Percentiles rank a stretch among this genome's conserved stretches.
phyloP scores from a whole-genome alignment of 2,329 filamentous ascomycete genomes.

The Neopestalotiopsis rosae region DNA sequence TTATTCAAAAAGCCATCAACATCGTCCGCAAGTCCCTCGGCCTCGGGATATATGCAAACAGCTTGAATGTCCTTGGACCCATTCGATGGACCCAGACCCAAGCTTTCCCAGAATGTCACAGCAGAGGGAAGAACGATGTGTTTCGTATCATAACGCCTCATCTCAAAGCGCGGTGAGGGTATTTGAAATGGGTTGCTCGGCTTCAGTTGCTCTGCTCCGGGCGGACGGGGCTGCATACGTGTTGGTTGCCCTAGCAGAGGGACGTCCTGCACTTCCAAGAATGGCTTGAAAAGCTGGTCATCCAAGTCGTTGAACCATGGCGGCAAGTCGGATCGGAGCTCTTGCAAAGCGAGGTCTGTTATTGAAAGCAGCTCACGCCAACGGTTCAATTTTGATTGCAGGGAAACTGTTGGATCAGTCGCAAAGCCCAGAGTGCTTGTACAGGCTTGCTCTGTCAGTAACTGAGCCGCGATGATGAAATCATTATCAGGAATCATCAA shows the following conservation, averaged over 20 bases:
- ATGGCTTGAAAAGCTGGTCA: conserved; percentile 51
- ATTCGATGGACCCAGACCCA: conserved; percentile 74
- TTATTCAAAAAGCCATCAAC: conserved; percentile 70
- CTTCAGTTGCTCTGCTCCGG: conserved; percentile 53
- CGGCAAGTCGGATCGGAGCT: conserved; percentile 51
- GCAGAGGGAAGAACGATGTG: conserved; percentile 78
- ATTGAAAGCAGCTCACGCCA: conserved; percentile 48
- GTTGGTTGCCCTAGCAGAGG: conserved; percentile 57
- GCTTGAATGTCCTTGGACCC: conserved; percentile 74
- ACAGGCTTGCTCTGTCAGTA: conserved; percentile 73
- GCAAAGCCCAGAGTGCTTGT: conserved; percentile 50
- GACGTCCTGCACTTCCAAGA: conserved; percentile 63
- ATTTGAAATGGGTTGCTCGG: conserved; percentile 65
- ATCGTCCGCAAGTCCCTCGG: conserved; percentile 65
- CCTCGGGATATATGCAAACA: conserved; percentile 73
- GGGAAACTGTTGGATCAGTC: conserved; percentile 27
- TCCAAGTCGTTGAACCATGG: conserved; percentile 47
- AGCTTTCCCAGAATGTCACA: conserved; percentile 80
- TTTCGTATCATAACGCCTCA: conserved; percentile 71
- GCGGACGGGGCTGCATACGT: conserved; percentile 55
- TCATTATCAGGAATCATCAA: conserved; percentile 60
- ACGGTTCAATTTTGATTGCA: conserved; percentile 37
- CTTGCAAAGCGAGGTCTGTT: conserved; percentile 54
- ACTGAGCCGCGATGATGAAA: conserved; percentile 70
- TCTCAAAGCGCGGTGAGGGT: conserved; percentile 71